A percentile compares a stretch with the other conserved stretches of the same genome.
Evolutionary conservation across 495 filamentous ascomycete species (phyloP).

Genomic region (Neurospora sp.): DNA sequence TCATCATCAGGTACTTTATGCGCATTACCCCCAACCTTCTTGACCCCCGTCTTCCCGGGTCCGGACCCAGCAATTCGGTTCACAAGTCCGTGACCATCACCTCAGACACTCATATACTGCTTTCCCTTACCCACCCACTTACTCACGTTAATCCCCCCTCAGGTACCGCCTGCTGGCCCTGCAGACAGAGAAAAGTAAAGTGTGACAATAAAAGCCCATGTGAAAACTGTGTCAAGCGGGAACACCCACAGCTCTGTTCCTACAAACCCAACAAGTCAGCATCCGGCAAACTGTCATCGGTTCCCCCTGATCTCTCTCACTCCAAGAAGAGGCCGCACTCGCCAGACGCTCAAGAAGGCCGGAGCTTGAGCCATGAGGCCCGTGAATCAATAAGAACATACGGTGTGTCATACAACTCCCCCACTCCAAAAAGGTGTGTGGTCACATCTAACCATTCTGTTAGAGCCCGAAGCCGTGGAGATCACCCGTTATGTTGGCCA

Average conservation of each 20-base stretch:
- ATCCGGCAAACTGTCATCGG: slow-evolving; percentile 31
- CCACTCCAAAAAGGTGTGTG: neutral
- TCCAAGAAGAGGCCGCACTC: slow-evolving; percentile 39
- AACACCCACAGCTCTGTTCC: slow-evolving; percentile 60
- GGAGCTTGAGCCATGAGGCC: slow-evolving; percentile 30
- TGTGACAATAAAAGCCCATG: slow-evolving; percentile 65
- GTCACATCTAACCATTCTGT: slow-evolving; percentile 6
- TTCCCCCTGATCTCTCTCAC: slow-evolving; percentile 16
- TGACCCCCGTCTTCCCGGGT: neutral
- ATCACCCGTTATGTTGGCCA: slow-evolving; percentile 54
- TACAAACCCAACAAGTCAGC: slow-evolving; percentile 60
- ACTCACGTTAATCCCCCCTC: slow-evolving; percentile 2
- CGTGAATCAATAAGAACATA: slow-evolving; percentile 28
- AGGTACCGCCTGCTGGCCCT: slow-evolving; percentile 63
- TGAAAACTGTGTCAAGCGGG: slow-evolving; percentile 63
- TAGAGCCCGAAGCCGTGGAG: slow-evolving; percentile 54
- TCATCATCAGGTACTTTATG: neutral
- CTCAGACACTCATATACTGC: too few species aligned
- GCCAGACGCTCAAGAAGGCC: slow-evolving; percentile 26
- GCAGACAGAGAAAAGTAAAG: slow-evolving; percentile 64
- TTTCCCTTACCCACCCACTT: neutral
- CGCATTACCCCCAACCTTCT: neutral
- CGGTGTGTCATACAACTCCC: slow-evolving; percentile 13
- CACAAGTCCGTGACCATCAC: neutral
- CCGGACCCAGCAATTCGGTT: neutral